Evolutionary conservation across 129 eudicot species (phyloP).

Genomic region (Logfia minima): DNA sequence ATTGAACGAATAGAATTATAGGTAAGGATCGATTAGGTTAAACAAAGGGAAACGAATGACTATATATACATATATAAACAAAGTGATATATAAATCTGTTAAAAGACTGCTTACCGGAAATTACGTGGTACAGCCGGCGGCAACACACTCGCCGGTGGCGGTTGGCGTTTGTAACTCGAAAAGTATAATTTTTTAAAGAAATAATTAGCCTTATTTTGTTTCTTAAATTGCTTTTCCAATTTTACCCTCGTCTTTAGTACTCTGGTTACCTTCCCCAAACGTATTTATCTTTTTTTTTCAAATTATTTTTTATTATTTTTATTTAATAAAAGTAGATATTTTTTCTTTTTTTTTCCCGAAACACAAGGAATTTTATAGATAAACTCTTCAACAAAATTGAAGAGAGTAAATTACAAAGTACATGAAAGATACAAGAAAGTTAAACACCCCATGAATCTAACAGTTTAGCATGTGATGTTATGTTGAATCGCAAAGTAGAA

Average conservation of each 20-base stretch:
- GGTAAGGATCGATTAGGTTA: neutral
- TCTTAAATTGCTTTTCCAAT: neutral
- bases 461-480: too few species aligned
- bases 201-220: slow-evolving; percentile 14
- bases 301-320: neutral
- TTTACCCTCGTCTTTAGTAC: neutral
- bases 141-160: slow-evolving; percentile 16
- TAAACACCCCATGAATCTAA: too few species aligned
- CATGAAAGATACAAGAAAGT: too few species aligned
- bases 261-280: neutral
- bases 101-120: slow-evolving; percentile 9
- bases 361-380: too few species aligned
- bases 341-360: too few species aligned
- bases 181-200: neutral
- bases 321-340: too few species aligned
- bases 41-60: neutral
- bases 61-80: neutral
- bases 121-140: slow-evolving; percentile 16
- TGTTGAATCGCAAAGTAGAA: too few species aligned
- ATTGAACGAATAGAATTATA: neutral
- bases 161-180: slow-evolving; percentile 2
- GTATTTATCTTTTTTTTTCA: neutral
- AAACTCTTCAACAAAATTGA: too few species aligned
- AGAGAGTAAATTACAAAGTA: too few species aligned
- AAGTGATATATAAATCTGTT: neutral